Evolutionary conservation across 495 filamentous ascomycete genomes (phyloP).

Genomic region (Neurospora sp.): DNA sequence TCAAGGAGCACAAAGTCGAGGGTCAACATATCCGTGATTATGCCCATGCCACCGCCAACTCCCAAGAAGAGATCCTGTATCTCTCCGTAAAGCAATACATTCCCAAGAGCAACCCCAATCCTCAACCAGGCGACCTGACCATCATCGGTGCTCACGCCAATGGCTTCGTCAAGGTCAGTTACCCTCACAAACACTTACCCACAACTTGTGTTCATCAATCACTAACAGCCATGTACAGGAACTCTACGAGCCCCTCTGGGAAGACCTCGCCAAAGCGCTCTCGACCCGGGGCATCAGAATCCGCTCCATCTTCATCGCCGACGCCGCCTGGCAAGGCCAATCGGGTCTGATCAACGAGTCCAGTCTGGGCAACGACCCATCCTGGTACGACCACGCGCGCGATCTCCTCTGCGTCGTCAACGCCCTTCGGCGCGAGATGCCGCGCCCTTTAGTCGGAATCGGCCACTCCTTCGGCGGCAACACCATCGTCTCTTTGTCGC

Average conservation of each 20-base stretch:
- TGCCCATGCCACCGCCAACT: conserved; percentile 48
- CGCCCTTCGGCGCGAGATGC: conserved; percentile 70
- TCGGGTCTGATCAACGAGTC: conserved; percentile 67
- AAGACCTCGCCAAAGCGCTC: conserved; percentile 51
- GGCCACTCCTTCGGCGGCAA: conserved; percentile 85
- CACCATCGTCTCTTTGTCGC: conserved; percentile 49
- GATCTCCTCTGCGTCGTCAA: conserved; percentile 87
- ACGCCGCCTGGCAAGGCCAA: conserved; percentile 67
- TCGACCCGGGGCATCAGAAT: conserved; percentile 49
- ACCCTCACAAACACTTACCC: neutral
- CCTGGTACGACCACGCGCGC: conserved; percentile 78
- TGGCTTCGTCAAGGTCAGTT: conserved; percentile 70
- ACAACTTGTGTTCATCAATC: neutral
- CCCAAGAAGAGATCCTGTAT: conserved; percentile 52
- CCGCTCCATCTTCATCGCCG: conserved; percentile 77
- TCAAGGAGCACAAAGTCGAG: conserved; percentile 51
- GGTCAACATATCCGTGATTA: conserved; percentile 68
- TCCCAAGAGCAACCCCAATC: conserved; percentile 52
- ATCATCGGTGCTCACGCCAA: conserved; percentile 80
- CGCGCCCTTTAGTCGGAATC: conserved; percentile 76
- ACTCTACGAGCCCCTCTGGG: conserved; percentile 83
- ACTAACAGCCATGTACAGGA: conserved; percentile 34
- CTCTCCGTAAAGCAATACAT: conserved; percentile 79
- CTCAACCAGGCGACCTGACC: conserved; percentile 64
- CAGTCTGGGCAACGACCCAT: conserved; percentile 68